These are phyloP conservation scores for Closterium sp. DNA, from an alignment of 139 green algal species.

Conservation along the genomic window DNA sequence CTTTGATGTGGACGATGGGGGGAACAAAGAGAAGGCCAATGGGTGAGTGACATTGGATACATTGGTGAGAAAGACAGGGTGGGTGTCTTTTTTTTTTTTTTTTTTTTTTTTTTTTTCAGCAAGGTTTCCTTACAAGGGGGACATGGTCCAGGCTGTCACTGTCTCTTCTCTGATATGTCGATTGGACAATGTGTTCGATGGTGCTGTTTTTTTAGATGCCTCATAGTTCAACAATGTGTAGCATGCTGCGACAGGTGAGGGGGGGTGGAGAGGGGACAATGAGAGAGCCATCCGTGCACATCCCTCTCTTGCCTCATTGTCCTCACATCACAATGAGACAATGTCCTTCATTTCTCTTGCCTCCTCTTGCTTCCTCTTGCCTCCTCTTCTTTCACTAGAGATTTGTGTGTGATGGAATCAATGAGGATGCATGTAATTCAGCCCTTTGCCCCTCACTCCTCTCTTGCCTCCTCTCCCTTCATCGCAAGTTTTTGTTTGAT, in stretches of 20 bases:
- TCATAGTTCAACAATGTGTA: neutral
- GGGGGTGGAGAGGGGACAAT: too few species aligned
- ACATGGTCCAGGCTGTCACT: too few species aligned
- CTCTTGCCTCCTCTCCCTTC: neutral
- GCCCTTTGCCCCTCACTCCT: constrained; percentile 41
- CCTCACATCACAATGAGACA: too few species aligned
- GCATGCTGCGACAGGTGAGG: too few species aligned
- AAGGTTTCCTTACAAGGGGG: too few species aligned
- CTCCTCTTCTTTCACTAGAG: neutral
- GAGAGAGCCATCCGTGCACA: too few species aligned
- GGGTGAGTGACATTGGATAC: constrained; percentile 24
- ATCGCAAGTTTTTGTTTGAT: constrained; percentile 74
- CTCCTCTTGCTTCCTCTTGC: neutral
- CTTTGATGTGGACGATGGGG: constrained; percentile 53
- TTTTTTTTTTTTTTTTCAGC: too few species aligned
- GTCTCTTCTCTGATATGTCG: too few species aligned
- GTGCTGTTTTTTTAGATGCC: too few species aligned
- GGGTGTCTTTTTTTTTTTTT: too few species aligned
- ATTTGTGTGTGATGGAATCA: constrained; percentile 83
- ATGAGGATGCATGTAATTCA: constrained; percentile 67
- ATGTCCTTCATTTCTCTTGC: neutral
- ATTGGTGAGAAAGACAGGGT: too few species aligned
- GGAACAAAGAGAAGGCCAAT: constrained; percentile 24
- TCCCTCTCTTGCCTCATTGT: neutral
- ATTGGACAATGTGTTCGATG: too few species aligned